Evolutionary conservation across 345 rosid genomes (phyloP), one percentile per base, ranked within the genome.

Genomic region (Bruguiera parviflora): DNA sequence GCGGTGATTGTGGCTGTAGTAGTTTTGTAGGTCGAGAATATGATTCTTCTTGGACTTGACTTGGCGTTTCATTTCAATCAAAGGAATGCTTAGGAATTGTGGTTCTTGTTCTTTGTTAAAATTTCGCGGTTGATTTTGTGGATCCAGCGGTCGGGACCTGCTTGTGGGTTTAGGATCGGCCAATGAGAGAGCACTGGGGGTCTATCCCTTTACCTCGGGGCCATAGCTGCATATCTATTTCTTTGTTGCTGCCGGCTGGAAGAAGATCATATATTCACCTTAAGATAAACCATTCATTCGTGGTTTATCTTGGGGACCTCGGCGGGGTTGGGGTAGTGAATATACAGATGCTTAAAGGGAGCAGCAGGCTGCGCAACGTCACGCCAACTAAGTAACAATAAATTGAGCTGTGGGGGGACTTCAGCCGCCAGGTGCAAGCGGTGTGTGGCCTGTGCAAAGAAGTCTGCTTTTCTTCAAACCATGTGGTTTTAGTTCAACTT

Each of bases 141-240:
- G 72, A 77, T 67, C 79, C 63, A 52, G 73, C 76, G 88, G 79
- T 32, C 29, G 74, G 61, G 22, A 80, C 75, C 58, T 32, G 66
- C 16, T 53, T 39, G 32, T 22, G 80, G 62, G 75, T 61, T 68
- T 68, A 25, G 71, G 76, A 70, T 64, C 60, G 69, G 70, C 82
- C 85, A 77, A 78, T 27, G 28, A 74, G 69, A 65, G 68, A 75
- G 61, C 66, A 25, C 20, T 15, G 16, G 73, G 16, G 74, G 70
- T 83, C 82, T 84, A 84, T 82, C 84, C 39, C 59, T 64, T 82
- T 82, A 86, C 87, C 88, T 58, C 24, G 22, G 58, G 56, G 72
- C 83, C 71, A 80, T 83, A 87, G 89, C 98, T 64, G 56, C 35
- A 77, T 65, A 87, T 81, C 85, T 66, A 29, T 77, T 77, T 72